Percentiles rank a stretch among this genome's conserved stretches.
Conservation (phyloP, 1,139 yeast genomes). For the Geotrichum phurueaensis region DNA sequence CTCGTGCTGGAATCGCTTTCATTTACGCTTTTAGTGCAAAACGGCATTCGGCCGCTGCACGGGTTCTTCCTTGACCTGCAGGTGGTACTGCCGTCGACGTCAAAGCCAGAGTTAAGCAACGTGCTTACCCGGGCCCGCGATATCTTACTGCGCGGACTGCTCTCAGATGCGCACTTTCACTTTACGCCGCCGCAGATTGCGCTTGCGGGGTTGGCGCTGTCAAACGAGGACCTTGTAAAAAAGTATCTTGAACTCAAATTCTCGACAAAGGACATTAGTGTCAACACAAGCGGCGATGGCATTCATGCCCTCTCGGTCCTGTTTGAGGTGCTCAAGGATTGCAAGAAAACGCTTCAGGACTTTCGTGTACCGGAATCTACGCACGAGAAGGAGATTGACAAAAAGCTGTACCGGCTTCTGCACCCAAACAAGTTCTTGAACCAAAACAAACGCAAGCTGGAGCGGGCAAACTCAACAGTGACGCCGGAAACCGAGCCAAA, state of each 20-base stretch:
- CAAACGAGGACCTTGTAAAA: slow-evolving; percentile 58
- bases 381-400: slow-evolving; percentile 32
- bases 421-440: slow-evolving; percentile 24
- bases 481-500: background rate
- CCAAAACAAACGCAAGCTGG: slow-evolving; percentile 15
- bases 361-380: slow-evolving; percentile 24
- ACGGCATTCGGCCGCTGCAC: slow-evolving; percentile 79
- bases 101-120: slow-evolving; percentile 28
- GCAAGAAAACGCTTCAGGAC: slow-evolving; percentile 22
- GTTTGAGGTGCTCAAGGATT: slow-evolving; percentile 23
- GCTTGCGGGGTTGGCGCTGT: slow-evolving; percentile 68
- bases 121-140: slow-evolving; percentile 63
- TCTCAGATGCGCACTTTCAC: slow-evolving; percentile 69
- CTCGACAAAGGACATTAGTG: slow-evolving; percentile 21
- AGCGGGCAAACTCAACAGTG: slow-evolving; percentile 5
- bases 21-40: slow-evolving; percentile 80
- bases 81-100: slow-evolving; percentile 40
- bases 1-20: slow-evolving; percentile 63
- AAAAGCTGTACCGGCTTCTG: slow-evolving; percentile 30
- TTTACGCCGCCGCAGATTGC: slow-evolving; percentile 96
- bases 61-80: slow-evolving; percentile 92
- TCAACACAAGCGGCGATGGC: slow-evolving; percentile 3
- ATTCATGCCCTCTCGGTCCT: slow-evolving; percentile 17
- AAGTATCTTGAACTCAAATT: slow-evolving; percentile 61
- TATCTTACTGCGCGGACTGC: slow-evolving; percentile 56